phyloP scores from a whole-genome alignment of 495 filamentous ascomycete genomes.

The Friedmanniomyces simplex region DNA sequence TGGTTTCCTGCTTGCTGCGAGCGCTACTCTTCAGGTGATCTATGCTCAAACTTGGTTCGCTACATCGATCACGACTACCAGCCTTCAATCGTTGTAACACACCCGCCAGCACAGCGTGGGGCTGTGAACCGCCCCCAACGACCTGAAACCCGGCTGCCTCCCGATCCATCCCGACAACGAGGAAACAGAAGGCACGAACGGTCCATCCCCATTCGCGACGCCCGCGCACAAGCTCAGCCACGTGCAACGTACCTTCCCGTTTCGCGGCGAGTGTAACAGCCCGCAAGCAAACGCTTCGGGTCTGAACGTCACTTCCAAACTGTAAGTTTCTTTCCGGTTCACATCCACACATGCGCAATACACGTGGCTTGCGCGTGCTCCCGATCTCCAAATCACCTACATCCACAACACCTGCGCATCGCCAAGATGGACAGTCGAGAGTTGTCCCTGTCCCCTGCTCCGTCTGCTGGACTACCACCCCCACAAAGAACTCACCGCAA shows the following conservation, averaged over 20 bases:
- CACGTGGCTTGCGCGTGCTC: not conserved
- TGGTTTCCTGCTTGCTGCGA: too few relatives aligned
- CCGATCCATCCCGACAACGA: too few relatives aligned
- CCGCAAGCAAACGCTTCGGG: too few relatives aligned
- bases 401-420: not conserved
- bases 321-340: not conserved
- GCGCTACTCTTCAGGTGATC: too few relatives aligned
- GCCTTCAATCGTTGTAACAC: too few relatives aligned
- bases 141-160: too few relatives aligned
- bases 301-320: not conserved
- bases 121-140: too few relatives aligned
- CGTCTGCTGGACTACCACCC: not conserved
- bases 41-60: too few relatives aligned
- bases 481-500: constrained; percentile 1
- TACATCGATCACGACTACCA: too few relatives aligned
- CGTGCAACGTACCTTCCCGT: not conserved
- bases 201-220: too few relatives aligned
- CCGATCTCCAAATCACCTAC: not conserved
- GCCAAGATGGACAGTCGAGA: not conserved
- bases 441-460: not conserved
- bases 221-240: not conserved
- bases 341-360: not conserved
- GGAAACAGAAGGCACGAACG: not conserved
- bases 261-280: not conserved
- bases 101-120: too few relatives aligned